Evolutionary conservation across 129 eudicot species (phyloP).

Genomic region (Escallonia herrerae): DNA sequence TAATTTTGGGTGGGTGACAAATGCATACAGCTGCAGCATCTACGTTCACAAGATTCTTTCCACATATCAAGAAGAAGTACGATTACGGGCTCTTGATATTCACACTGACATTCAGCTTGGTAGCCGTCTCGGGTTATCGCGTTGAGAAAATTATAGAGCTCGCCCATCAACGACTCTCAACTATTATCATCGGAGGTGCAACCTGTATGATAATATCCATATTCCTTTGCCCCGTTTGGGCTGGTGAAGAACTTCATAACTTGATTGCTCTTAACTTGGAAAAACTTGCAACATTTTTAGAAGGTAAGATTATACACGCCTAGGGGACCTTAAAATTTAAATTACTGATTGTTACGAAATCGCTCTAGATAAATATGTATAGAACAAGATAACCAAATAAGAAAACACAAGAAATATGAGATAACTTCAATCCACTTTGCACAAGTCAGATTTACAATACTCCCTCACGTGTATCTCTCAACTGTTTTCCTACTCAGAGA

Average conservation of each 20-base stretch:
- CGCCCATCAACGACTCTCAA: slow-evolving; percentile 59
- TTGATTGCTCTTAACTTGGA: slow-evolving; percentile 39
- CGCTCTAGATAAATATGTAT: too few species aligned
- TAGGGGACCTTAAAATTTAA: not conserved
- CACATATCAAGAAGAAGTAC: slow-evolving; percentile 54
- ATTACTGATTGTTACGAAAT: too few species aligned
- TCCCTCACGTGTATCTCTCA: too few species aligned
- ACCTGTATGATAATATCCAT: slow-evolving; percentile 53
- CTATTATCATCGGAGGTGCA: slow-evolving; percentile 64
- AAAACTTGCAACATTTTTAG: slow-evolving; percentile 54
- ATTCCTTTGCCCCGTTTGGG: slow-evolving; percentile 78
- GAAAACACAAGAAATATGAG: too few species aligned
- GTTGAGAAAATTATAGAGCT: slow-evolving; percentile 44
- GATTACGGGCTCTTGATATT: slow-evolving; percentile 85
- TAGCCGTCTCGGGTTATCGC: slow-evolving; percentile 64
- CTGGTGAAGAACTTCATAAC: slow-evolving; percentile 80
- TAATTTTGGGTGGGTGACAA: not conserved
- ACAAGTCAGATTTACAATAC: too few species aligned
- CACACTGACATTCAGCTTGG: slow-evolving; percentile 61
- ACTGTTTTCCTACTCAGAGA: too few species aligned
- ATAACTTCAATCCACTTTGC: too few species aligned
- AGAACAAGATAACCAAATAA: too few species aligned
- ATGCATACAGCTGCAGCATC: slow-evolving; percentile 45
- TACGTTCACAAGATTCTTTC: slow-evolving; percentile 66
- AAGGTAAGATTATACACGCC: slow-evolving; percentile 33